These are phyloP conservation scores for Solanum virginianum DNA, from an alignment of 257 asterid species.

Conservation along the genomic window DNA sequence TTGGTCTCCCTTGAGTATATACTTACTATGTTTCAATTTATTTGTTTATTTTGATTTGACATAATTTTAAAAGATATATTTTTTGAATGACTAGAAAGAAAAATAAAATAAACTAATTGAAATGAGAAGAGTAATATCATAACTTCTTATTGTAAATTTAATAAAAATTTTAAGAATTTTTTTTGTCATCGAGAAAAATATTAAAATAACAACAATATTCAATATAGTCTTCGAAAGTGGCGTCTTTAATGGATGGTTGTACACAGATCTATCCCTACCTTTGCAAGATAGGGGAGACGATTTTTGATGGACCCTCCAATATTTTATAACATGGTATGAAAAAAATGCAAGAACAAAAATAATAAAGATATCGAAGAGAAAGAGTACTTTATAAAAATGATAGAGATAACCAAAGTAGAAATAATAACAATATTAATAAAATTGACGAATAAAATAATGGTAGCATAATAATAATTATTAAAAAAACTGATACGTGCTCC, in stretches of 20 bases:
- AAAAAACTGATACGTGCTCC: not conserved
- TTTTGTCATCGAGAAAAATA: not conserved
- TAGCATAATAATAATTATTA: too few relatives aligned
- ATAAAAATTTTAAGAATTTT: not conserved
- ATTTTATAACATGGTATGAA: not conserved
- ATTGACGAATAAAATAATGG: not conserved
- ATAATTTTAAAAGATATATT: too few relatives aligned
- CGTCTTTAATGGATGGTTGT: not conserved
- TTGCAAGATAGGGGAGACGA: not conserved
- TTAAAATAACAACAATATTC: not conserved
- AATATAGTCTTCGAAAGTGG: not conserved
- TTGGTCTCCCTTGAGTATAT: too few relatives aligned
- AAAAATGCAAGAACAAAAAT: not conserved
- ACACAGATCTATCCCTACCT: not conserved
- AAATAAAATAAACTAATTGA: not conserved
- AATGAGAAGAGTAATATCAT: not conserved
- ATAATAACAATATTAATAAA: not conserved
- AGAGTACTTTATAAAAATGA: not conserved
- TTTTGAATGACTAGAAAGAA: too few relatives aligned
- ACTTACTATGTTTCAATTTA: too few relatives aligned
- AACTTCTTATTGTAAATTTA: not conserved
- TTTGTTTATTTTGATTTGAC: too few relatives aligned
- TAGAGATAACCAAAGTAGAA: not conserved
- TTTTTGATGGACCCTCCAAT: not conserved
- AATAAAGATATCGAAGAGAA: not conserved